Percentiles rank a stretch among this genome's conserved stretches.
Conservation (phyloP, 2,329 filamentous ascomycete genomes). For the Metarhizium guizhouense region DNA sequence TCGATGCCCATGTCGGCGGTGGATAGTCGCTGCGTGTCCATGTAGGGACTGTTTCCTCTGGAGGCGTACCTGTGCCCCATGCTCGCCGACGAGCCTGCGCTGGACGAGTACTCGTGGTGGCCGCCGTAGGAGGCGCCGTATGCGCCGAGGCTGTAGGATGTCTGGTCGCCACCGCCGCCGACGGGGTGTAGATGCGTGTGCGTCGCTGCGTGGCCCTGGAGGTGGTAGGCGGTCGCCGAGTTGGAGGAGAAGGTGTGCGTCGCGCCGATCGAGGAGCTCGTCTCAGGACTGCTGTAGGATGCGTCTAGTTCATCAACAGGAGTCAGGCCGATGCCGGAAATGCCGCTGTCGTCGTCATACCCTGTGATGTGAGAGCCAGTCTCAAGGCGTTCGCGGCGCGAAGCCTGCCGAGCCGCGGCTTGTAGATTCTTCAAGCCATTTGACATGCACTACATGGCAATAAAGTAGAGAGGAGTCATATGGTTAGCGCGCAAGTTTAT, state of each 20-base stretch:
- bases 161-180: neutral
- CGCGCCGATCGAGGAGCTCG: conserved; percentile 29
- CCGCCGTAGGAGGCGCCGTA: conserved; percentile 18
- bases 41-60: conserved; percentile 34
- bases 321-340: conserved; percentile 52
- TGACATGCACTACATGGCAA: conserved; percentile 59
- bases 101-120: conserved; percentile 42
- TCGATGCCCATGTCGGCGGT: conserved; percentile 55
- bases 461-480: neutral
- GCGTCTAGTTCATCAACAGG: conserved; percentile 51
- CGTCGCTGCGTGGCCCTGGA: neutral
- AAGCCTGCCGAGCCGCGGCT: conserved; percentile 55
- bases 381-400: conserved; percentile 55
- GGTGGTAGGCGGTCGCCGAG: conserved; percentile 16
- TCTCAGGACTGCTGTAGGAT: conserved; percentile 47
- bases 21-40: conserved; percentile 38
- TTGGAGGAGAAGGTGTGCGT: conserved; percentile 30
- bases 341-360: conserved; percentile 64
- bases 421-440: conserved; percentile 76
- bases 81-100: conserved; percentile 39
- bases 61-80: conserved; percentile 24
- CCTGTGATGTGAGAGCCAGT: conserved; percentile 27
- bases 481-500: neutral
- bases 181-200: conserved; percentile 6
- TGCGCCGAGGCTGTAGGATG: conserved; percentile 13